Percentiles rank a stretch among this genome's conserved stretches.
Conservation (phyloP, 768 basidiomycete genomes). For the Tulasnella sp. region DNA sequence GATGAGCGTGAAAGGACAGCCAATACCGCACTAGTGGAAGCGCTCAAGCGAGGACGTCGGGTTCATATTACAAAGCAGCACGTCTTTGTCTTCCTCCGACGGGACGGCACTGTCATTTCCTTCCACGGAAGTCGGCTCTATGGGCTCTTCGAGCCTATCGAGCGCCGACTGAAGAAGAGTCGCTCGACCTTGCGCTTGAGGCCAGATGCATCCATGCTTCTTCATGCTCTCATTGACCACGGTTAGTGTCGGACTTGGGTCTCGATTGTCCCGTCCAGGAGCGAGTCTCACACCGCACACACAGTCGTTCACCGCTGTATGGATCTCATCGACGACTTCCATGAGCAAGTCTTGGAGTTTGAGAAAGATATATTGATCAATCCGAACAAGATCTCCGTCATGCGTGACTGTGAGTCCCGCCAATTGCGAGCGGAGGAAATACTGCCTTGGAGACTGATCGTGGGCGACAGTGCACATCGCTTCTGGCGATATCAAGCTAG, state of each 20-base stretch:
- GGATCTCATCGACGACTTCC: slow-evolving; percentile 1
- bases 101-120: slow-evolving; percentile 19
- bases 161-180: neutral
- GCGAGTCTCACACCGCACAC: neutral
- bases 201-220: neutral
- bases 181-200: neutral
- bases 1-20: slow-evolving; percentile 6
- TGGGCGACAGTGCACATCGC: slow-evolving; percentile 6
- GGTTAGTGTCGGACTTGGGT: neutral
- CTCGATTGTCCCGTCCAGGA: neutral
- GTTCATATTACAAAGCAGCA: slow-evolving; percentile 10
- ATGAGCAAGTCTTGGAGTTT: slow-evolving; percentile 9
- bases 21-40: slow-evolving; percentile 10
- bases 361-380: neutral
- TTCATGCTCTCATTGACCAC: slow-evolving; percentile 21
- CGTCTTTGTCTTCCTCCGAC: slow-evolving; percentile 14
- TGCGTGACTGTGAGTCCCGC: slow-evolving; percentile 13
- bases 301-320: neutral
- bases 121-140: slow-evolving; percentile 3
- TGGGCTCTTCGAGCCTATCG: slow-evolving; percentile 6
- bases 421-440: neutral
- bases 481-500: slow-evolving; percentile 11
- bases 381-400: neutral
- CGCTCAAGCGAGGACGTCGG: slow-evolving; percentile 1
- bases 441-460: neutral